phyloP scores from a whole-genome alignment of 2,329 filamentous ascomycete genomes.

The Cryphonectria parasitica region DNA sequence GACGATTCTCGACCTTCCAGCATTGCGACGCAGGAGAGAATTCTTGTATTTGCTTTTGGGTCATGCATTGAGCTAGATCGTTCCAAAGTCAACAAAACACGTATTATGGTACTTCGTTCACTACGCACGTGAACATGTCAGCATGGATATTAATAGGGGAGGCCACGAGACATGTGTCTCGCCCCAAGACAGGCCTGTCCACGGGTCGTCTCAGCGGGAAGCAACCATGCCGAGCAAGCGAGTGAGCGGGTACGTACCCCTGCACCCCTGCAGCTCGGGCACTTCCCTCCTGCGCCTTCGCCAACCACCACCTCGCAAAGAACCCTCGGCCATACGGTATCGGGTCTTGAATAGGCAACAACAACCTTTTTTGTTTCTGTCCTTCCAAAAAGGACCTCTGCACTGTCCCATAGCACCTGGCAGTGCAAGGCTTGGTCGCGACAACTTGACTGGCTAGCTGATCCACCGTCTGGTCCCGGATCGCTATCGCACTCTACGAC shows the following conservation, averaged over 20 bases:
- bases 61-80: background rate
- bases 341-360: constrained; percentile 25
- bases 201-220: constrained; percentile 3
- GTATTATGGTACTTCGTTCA: too few relatives aligned
- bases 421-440: background rate
- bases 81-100: background rate
- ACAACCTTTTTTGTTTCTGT: background rate
- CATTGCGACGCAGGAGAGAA: background rate
- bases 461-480: constrained; percentile 16
- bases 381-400: background rate
- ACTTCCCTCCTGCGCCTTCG: constrained; percentile 2
- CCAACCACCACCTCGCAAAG: constrained; percentile 4
- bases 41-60: background rate
- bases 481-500: constrained; percentile 13
- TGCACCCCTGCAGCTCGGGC: background rate
- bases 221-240: background rate
- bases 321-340: constrained; percentile 11
- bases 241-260: background rate
- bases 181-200: constrained; percentile 6
- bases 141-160: background rate
- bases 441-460: constrained; percentile 16
- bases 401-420: background rate
- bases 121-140: constrained; percentile 10
- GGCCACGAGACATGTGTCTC: constrained; percentile 9
- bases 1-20: background rate